A percentile compares a stretch with the other conserved stretches of the same genome.
Conservation (phyloP, 1,284 basidiomycete genomes). For the Boletus hoseneyae region DNA sequence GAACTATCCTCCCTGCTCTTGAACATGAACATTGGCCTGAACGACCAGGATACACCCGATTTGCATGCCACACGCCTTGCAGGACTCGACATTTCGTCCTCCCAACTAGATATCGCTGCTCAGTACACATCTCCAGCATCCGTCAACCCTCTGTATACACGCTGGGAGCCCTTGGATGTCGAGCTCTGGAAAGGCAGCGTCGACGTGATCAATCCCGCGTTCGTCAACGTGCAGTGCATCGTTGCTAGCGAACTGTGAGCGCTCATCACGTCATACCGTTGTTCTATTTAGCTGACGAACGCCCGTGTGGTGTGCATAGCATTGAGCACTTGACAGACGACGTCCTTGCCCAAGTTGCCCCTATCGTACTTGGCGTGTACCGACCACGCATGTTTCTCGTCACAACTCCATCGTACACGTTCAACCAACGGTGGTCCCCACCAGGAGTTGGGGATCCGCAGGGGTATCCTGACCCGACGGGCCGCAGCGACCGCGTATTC, state of each 20-base stretch:
- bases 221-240: conserved; percentile 79
- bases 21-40: conserved; percentile 31
- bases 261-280: conserved; percentile 1
- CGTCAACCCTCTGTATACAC: conserved; percentile 32
- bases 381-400: conserved; percentile 77
- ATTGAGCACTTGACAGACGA: conserved; percentile 84
- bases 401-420: conserved; percentile 88
- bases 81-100: conserved; percentile 62
- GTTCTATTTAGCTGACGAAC: conserved; percentile 6
- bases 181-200: conserved; percentile 84
- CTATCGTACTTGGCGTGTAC: conserved; percentile 80
- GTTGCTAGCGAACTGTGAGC: conserved; percentile 84
- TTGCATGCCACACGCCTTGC: conserved; percentile 58
- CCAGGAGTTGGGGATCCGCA: conserved; percentile 47
- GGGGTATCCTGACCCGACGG: conserved; percentile 72
- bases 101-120: conserved; percentile 52
- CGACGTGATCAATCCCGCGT: conserved; percentile 69
- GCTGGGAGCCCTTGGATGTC: conserved; percentile 76
- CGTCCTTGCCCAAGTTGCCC: conserved; percentile 74
- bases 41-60: conserved; percentile 47
- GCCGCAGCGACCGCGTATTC: conserved; percentile 70
- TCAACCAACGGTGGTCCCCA: conserved; percentile 81
- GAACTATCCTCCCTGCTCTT: conserved; percentile 26
- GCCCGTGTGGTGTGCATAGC: conserved; percentile 36
- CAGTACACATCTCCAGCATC: conserved; percentile 41